Evolutionary conservation across 176 grass and related monocot species (phyloP), one percentile per base, ranked within the genome.

Genomic region (Cenchrus fungigraminus): DNA sequence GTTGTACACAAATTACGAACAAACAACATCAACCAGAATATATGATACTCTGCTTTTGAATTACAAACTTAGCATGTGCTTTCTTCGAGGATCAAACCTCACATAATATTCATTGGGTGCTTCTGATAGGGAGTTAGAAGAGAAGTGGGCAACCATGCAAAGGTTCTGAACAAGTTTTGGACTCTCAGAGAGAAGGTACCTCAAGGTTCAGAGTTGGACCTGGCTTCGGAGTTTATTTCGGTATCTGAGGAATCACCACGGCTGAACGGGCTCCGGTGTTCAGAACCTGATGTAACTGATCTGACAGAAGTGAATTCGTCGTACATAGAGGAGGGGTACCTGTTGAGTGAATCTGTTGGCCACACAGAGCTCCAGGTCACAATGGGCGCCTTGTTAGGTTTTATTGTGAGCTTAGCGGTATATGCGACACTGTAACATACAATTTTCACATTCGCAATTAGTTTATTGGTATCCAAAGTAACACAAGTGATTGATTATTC

Each of bases 71-170:
- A 45, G 4, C 28, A 6, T 28, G 20, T 10, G 4, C 4, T 79
- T 78, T 79, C 58, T 19, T 53, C 20, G 60, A 31, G 52, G 71
- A 6, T 42, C 73, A 13, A 61, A 53, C 31, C n/a, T 62, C 14
- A 80, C 47, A 12, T 43, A 16, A 83, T 83, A 32, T 13, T 55
- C 51, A 32, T 40, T 60, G 17, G 5, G 22, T 87, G 49, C 68
- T 83, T 58, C 66, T 34, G 9, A 71, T 65, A 99, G 93, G 97
- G 93, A 77, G 97, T 99, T n/a, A 89, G 97, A 87, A 96, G 92
- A 88, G 91, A 96, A 77, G 91, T 96, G 44, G 93, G 97, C 28
- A 77, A 92, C 12, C 93, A 98, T 46, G 93, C 97, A 37, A 90
- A 83, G 66, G 53, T 91, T 91, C 20, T 98, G 50, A 98, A 95